These are phyloP conservation scores for Solanum chacoense DNA, from an alignment of 305 asterid species.

Conservation along the genomic window DNA sequence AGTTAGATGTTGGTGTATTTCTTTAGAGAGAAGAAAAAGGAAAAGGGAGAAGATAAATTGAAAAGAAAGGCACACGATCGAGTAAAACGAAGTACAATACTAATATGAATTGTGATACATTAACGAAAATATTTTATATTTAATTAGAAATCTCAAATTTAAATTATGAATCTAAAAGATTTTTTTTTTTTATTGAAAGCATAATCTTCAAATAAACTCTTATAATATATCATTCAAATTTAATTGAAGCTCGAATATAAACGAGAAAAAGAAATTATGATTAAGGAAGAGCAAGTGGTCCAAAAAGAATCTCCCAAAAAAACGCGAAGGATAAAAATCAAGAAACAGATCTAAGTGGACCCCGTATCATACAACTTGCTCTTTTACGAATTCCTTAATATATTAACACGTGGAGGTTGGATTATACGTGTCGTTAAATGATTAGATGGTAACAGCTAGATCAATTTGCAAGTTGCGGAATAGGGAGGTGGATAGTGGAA, in stretches of 20 bases:
- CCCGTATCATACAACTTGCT: slow-evolving; percentile 19
- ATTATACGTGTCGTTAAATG: slow-evolving; percentile 16
- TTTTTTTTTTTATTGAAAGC: too few relatives aligned
- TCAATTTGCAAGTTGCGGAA: slow-evolving; percentile 11
- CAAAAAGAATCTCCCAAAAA: slow-evolving; percentile 11
- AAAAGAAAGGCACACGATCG: background rate
- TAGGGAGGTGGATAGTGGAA: slow-evolving; percentile 9
- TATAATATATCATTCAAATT: too few relatives aligned
- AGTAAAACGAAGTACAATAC: background rate
- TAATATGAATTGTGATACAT: background rate
- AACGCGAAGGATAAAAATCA: slow-evolving; percentile 7
- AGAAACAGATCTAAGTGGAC: slow-evolving; percentile 2
- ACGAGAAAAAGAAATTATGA: background rate
- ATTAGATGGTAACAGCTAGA: slow-evolving; percentile 11
- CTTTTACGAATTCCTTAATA: background rate
- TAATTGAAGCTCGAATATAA: too few relatives aligned
- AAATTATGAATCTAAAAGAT: accelerated
- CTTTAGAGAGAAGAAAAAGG: background rate
- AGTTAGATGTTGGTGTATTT: background rate
- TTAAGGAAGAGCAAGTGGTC: background rate
- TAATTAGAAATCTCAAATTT: background rate
- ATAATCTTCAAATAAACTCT: too few relatives aligned
- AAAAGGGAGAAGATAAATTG: background rate
- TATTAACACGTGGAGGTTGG: slow-evolving; percentile 12
- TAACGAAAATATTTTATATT: too few relatives aligned